Base-by-base conservation (phyloP, 2,329 filamentous ascomycete genomes). In the Penicillium olsonii region DNA sequence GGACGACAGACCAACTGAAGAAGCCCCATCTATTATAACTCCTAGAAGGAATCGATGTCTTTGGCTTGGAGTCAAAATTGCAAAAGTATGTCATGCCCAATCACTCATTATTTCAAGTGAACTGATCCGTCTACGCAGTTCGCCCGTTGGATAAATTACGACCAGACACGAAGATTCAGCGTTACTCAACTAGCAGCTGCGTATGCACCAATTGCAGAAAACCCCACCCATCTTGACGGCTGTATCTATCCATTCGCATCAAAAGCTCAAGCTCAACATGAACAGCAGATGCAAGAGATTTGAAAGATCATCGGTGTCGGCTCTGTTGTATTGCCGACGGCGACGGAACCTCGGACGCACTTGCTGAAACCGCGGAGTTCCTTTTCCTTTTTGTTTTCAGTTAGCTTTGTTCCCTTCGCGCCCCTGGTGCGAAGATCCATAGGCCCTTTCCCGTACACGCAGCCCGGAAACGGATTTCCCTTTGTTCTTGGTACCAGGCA, bases 1-100 rank as follows among this genome's bases (percentile, higher is more conserved):
- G 50, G 80, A 84, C 39, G 78, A 83, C 38, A 79, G 81, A 48
- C 70, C 81, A 4, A 69, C 72, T 29, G 68, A 80, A 14, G 80
- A 84, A 56, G 64, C 75, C 4, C 71, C 75, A 2, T 78, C 75
- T 18, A 76, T 78, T 29, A 70, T 72, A 12, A 70, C 73, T 19
- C 66, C 72, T n/a, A 72, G 81, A 22, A 73, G 68, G 20, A 77
- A 81, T 52, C 69, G 80, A 33, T 78, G 81, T 45, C 63, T 83
- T 11, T 81, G 76, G 68, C 65, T 81, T 37, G 75, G 71, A n/a
- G 60, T 68, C 26, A 63, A 68, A 19, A 64, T 77, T 53, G 72
- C 75, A 55, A 70, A 60, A 59, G 74, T 77, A 56, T 56, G 74
- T 66, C 17, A 22, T n/a, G 34, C 37, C 34, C 8, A 9, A 34